These are phyloP conservation scores for Decorospora gaudefroyi DNA, from an alignment of 2,329 filamentous ascomycete species.

Conservation along the genomic window DNA sequence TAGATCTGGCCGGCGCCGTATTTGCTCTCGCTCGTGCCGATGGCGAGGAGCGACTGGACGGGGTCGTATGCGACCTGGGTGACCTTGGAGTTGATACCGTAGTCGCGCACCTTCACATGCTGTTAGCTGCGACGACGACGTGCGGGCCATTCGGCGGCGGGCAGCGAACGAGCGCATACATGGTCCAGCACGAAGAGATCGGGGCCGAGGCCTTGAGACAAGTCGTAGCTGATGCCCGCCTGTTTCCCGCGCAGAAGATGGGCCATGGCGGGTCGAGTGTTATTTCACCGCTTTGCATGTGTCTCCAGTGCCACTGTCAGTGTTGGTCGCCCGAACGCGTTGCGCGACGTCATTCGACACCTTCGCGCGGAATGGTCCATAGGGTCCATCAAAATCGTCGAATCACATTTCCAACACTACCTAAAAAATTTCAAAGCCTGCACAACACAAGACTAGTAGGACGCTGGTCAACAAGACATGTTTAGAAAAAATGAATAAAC, in stretches of 20 bases:
- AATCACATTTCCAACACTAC: neutral
- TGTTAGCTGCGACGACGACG: constrained; percentile 29
- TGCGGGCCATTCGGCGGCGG: constrained; percentile 6
- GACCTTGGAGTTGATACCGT: constrained; percentile 65
- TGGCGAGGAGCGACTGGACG: constrained; percentile 87
- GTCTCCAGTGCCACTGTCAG: constrained; percentile 14
- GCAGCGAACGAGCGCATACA: constrained; percentile 53
- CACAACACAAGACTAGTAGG: neutral
- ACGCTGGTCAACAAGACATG: constrained; percentile 1
- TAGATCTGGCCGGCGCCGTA: constrained; percentile 88
- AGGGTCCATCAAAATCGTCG: constrained; percentile 20
- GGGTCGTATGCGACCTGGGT: constrained; percentile 90
- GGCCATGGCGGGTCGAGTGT: constrained; percentile 67
- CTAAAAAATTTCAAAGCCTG: constrained; percentile 4
- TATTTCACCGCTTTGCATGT: constrained; percentile 35
- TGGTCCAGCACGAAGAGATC: constrained; percentile 84
- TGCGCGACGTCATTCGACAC: constrained; percentile 27
- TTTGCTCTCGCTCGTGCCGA: constrained; percentile 85
- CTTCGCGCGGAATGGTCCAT: constrained; percentile 18
- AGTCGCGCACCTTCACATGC: constrained; percentile 39
- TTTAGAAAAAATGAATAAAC: constrained; percentile 1
- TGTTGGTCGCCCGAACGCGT: constrained; percentile 19
- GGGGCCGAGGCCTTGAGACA: constrained; percentile 78
- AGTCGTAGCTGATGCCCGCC: constrained; percentile 86
- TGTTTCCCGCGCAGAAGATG: constrained; percentile 91